Conservation (phyloP, 257 asterid genomes). For the Penstemon eatonii region DNA sequence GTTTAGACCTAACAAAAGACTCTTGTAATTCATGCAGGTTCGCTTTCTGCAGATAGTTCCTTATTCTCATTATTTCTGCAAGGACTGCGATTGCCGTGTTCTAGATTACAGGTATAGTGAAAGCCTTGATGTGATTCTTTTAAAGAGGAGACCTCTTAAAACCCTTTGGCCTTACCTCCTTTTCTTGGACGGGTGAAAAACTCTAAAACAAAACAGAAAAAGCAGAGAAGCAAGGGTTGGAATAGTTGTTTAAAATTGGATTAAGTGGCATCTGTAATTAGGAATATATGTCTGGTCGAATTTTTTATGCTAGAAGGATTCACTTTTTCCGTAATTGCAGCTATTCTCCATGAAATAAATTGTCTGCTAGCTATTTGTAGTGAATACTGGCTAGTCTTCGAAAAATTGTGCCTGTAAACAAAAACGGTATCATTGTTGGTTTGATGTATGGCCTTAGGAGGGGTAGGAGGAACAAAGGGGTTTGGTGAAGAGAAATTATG, state of each 20-base stretch:
- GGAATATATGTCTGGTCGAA: constrained; percentile 3
- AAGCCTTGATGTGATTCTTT: constrained; percentile 21
- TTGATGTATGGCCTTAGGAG: neutral
- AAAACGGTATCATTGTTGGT: neutral
- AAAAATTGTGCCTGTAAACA: neutral
- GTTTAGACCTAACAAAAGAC: constrained; percentile 26
- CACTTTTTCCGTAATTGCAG: neutral
- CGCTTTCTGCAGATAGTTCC: constrained; percentile 88
- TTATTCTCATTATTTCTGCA: constrained; percentile 87
- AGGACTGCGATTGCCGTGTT: constrained; percentile 86
- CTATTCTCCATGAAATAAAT: neutral
- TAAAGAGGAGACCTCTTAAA: constrained; percentile 2
- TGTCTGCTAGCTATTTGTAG: constrained; percentile 15
- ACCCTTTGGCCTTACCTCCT: constrained; percentile 4
- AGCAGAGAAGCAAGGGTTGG: neutral
- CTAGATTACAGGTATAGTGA: constrained; percentile 77
- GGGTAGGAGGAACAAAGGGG: constrained; percentile 2
- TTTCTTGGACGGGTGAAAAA: neutral
- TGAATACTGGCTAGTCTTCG: constrained; percentile 4
- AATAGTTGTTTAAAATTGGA: neutral
- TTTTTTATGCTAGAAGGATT: neutral
- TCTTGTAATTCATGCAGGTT: constrained; percentile 55
- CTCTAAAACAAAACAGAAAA: neutral
- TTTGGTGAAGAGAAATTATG: neutral
- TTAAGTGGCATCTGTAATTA: constrained; percentile 13